Base-by-base conservation (phyloP, 1,139 yeast species). In the Ogataea hybrid region DNA sequence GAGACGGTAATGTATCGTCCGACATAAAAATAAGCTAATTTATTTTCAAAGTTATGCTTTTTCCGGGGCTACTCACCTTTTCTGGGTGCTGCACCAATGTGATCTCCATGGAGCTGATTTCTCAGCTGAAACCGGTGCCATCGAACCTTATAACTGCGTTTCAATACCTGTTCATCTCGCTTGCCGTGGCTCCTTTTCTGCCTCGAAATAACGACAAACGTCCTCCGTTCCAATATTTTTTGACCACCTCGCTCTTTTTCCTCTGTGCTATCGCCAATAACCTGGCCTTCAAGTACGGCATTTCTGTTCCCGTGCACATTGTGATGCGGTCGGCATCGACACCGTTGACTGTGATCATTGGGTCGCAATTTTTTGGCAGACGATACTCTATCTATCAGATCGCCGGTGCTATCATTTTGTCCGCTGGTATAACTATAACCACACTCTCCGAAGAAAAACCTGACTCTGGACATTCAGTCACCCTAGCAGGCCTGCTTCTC, bases 51-150 rank as follows among this genome's bases (percentile, higher is more conserved):
- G 28, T 41, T 27, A 37, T 37, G 41, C n/a, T 37, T 11, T 32
- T 32, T 12, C 33, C 46, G 39, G 37, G 65, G 14, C 58, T 56
- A 5, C 69, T 77, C 37, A 77, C 82, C 16, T 79, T 82, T 56
- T 85, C 87, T 0, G 89, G 92, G 2, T 84, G 92, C 56, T 84
- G 92, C 54, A 67, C 79, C 22, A 84, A 82, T 59, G 90, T 82
- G 25, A 69, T 77, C 49, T 70, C 83, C 0, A 63, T 84, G 35
- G 92, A 84, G 56, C 62, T 69, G 31, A 65, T 83, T 16, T 63
- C 81, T 6, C 49, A 62, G 56, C 25, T 42, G 2, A 16, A 39
- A 7, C 37, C 42, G 1, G 27, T 33, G 9, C 37, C 42, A 6
- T 23, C 37, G 8, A 8, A 23, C 11, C 27, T 39, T 12, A 30